Conservation (phyloP, 2,329 filamentous ascomycete species). For the Claviceps sp. region DNA sequence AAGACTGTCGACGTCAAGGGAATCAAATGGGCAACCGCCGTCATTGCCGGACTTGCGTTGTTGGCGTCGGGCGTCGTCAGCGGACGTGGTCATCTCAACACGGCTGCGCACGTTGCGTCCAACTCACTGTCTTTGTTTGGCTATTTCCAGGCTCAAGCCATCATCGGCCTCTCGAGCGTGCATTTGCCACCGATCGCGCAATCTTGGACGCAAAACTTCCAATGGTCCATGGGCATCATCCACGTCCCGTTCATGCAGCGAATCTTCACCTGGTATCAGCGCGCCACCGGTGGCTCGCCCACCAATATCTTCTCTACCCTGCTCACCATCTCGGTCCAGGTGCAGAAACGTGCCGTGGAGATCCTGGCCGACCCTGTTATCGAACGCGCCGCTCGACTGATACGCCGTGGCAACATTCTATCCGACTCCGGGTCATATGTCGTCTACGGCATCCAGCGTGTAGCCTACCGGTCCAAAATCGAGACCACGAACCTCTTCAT, state of each 20-base stretch:
- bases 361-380: conserved; percentile 30
- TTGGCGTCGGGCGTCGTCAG: conserved; percentile 77
- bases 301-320: conserved; percentile 66
- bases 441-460: conserved; percentile 74
- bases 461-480: conserved; percentile 72
- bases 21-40: conserved; percentile 77
- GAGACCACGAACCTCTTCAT: conserved; percentile 87
- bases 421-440: conserved; percentile 39
- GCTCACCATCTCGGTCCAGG: conserved; percentile 63
- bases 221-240: conserved; percentile 96
- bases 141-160: conserved; percentile 87
- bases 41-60: conserved; percentile 73
- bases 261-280: conserved; percentile 89
- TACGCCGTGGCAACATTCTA: conserved; percentile 37
- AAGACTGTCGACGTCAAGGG: conserved; percentile 80
- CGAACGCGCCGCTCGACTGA: conserved; percentile 14
- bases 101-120: conserved; percentile 81
- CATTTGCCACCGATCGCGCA: conserved; percentile 73
- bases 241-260: conserved; percentile 67
- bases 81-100: conserved; percentile 84
- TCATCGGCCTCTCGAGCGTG: conserved; percentile 73
- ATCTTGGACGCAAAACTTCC: conserved; percentile 91
- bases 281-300: conserved; percentile 74
- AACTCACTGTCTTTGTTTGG: conserved; percentile 83
- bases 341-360: conserved; percentile 46